Evolutionary conservation across 306 rosid species (phyloP), one percentile per base, ranked within the genome.

Genomic region (peach (Prunus persica)): DNA sequence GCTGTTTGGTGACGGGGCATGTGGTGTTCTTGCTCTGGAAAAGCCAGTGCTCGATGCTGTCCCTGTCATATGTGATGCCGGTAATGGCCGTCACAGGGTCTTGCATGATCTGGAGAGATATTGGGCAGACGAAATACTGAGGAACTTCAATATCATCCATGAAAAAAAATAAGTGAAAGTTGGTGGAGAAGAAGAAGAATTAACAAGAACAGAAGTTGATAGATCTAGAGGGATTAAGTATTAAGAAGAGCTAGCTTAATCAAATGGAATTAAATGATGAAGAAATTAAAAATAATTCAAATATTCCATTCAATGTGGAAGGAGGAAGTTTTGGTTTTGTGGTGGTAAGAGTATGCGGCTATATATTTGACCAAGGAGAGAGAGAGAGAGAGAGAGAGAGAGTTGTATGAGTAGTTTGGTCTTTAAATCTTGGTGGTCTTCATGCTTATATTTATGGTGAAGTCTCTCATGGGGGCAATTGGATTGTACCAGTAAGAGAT

Each of bases 101-200:
- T 49, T 78, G 79, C 97, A 92, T 92, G 55, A 92, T 88, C 74
- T 88, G 90, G 0, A 92, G 90, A 32, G 96, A 89, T 11, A 92
- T 88, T 2, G 96, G 97, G 73, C 97, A 92, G 3, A 83, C 73
- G 73, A 89, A 92, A 63, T 79, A 92, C 20, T 83, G 80, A 75
- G 97, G 97, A 60, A 91, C 82, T 62, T 91, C 96, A 52, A 89
- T 80, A 14, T 88, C 95, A 14, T 89, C 96, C 95, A 91, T 91
- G 68, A 45, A 18, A 74, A 56, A 15, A 9, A 52, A 15, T 22
- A 4, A 0, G 2, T 63, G 46, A 7, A 14, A 16, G 10, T 12
- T 32, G 57, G 20, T 52, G 19, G 57, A 18, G 19, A 52, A 5
- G 19, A 38, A 1, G 38, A 34, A 34, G 41, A 63, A 63, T 10